Evolutionary conservation across 495 filamentous ascomycete species (phyloP).

Genomic region (Talaromyces trachyspermus): DNA sequence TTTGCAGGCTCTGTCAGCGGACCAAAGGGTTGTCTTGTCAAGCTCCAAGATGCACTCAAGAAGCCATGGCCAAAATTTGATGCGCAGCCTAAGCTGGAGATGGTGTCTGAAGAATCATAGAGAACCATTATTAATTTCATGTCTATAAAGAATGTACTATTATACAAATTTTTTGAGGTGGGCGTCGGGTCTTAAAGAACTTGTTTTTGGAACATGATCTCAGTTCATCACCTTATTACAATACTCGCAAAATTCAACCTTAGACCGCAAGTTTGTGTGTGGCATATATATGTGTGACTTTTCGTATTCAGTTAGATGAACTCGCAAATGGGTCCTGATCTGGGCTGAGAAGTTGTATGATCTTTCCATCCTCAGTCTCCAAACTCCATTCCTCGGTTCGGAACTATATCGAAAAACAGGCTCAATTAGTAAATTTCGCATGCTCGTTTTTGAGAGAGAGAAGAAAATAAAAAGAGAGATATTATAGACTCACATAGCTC

Average conservation of each 20-base stretch:
- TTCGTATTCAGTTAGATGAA: constrained; percentile 18
- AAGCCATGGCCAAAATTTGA: constrained; percentile 61
- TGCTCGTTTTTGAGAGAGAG: no score
- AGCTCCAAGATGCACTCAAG: constrained; percentile 86
- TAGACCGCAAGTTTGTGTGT: background rate
- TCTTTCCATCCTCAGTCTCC: constrained; percentile 55
- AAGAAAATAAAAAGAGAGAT: background rate
- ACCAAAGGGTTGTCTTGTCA: constrained; percentile 74
- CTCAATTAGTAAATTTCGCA: constrained; percentile 3
- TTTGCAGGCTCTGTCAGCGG: constrained; percentile 64
- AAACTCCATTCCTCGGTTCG: constrained; percentile 73
- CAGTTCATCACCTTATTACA: constrained; percentile 2
- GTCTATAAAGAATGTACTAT: constrained; percentile 32
- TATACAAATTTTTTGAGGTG: constrained; percentile 14
- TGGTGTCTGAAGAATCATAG: constrained; percentile 33
- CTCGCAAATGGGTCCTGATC: constrained; percentile 54
- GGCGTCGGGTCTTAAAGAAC: constrained; percentile 1
- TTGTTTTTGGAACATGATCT: constrained; percentile 2
- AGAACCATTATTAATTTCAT: constrained; percentile 8
- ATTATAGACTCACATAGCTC: constrained; percentile 54
- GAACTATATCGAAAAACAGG: constrained; percentile 36
- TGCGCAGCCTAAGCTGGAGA: constrained; percentile 18
- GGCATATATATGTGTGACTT: background rate
- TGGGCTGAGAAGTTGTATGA: constrained; percentile 59
- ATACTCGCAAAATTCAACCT: background rate